Evolutionary conservation across 208 protist species (phyloP).

Genomic region (Wallacemonas sp.): DNA sequence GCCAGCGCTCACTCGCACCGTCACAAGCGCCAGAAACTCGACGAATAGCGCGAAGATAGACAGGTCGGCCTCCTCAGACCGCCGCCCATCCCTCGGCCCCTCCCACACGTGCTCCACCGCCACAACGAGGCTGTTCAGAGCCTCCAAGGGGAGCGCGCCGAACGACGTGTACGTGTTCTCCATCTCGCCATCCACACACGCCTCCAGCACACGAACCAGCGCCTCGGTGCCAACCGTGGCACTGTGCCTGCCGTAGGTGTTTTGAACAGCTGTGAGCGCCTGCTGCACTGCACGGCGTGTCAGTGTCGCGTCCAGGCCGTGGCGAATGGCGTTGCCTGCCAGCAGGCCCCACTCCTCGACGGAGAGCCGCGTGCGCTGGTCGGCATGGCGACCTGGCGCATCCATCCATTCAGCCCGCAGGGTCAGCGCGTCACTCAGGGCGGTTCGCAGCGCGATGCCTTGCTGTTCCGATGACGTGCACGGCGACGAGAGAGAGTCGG

Average conservation of each 20-base stretch:
- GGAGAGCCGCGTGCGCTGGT: constrained; percentile 23
- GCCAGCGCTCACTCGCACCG: background rate
- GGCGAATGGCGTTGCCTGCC: constrained; percentile 64
- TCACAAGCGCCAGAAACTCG: constrained; percentile 3
- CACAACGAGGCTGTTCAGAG: constrained; percentile 41
- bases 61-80: background rate
- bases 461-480: background rate
- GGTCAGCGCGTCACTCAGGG: constrained; percentile 29
- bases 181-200: constrained; percentile 41
- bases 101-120: constrained; percentile 27
- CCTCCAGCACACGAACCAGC: constrained; percentile 67
- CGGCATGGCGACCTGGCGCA: no score
- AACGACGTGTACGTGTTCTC: background rate
- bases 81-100: constrained; percentile 8
- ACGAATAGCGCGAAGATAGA: background rate
- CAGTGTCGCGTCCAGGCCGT: constrained; percentile 27
- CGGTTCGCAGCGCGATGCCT: constrained; percentile 15
- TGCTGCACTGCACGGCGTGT: background rate
- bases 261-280: constrained; percentile 17
- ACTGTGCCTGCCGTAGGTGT: background rate
- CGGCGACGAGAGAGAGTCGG: background rate
- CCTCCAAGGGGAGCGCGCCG: constrained; percentile 30
- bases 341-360: constrained; percentile 61
- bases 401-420: no score
- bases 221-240: background rate